A percentile compares a stretch with the other conserved stretches of the same genome.
Conservation (phyloP, 2,329 filamentous ascomycete species). For the Grosmannia serpens region DNA sequence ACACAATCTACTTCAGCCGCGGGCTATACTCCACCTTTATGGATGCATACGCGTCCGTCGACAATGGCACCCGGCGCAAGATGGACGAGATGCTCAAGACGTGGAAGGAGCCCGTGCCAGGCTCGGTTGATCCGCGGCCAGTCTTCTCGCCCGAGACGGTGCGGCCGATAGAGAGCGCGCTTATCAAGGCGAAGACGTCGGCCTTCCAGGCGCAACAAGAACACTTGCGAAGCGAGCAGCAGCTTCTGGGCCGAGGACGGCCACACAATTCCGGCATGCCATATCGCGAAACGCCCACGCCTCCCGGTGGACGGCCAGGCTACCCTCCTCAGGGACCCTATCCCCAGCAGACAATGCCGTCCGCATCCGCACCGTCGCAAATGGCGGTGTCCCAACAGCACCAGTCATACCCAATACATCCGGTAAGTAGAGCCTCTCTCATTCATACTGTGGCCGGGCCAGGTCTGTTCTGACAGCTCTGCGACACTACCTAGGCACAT, state of each 20-base stretch:
- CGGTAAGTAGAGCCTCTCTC: conserved; percentile 8
- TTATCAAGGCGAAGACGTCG: conserved; percentile 66
- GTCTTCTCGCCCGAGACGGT: conserved; percentile 85
- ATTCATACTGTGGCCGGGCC: neutral
- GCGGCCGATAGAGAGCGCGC: conserved; percentile 81
- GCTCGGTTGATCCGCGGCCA: conserved; percentile 81
- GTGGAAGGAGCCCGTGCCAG: conserved; percentile 94
- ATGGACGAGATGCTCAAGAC: conserved; percentile 97
- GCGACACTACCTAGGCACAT: conserved; percentile 13
- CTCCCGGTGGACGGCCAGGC: conserved; percentile 39
- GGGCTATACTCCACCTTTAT: conserved; percentile 93
- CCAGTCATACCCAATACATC: conserved; percentile 17
- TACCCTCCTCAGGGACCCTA: conserved; percentile 17
- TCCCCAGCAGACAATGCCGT: conserved; percentile 16
- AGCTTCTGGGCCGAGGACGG: conserved; percentile 35
- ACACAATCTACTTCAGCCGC: conserved; percentile 86
- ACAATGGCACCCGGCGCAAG: conserved; percentile 69
- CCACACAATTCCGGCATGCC: conserved; percentile 32
- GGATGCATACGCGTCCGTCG: conserved; percentile 88
- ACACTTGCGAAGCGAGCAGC: conserved; percentile 42
- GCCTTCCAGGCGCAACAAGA: conserved; percentile 49
- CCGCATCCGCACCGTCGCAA: conserved; percentile 18
- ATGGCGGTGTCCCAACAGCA: conserved; percentile 11
- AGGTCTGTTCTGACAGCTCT: neutral
- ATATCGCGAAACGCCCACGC: conserved; percentile 64